Percentiles rank a stretch among this genome's conserved stretches.
Evolutionary conservation across 192 early-diverging fungal genomes (phyloP).

Genomic region (Podila epicladia): DNA sequence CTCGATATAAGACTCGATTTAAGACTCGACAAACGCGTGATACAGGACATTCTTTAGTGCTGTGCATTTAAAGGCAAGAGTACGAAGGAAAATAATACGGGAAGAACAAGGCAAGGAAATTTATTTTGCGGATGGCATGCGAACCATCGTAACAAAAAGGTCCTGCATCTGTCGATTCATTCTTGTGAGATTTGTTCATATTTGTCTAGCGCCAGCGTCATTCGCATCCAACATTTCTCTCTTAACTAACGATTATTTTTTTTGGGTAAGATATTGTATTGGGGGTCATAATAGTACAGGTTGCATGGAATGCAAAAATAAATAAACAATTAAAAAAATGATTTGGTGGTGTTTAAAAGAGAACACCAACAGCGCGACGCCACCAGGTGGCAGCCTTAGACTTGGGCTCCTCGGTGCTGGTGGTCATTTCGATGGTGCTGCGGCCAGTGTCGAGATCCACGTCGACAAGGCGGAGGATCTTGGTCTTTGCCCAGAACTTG

Average conservation of each 20-base stretch:
- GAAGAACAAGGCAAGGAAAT: no score
- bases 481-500: conserved; percentile 71
- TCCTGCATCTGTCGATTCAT: no score
- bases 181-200: no score
- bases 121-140: no score
- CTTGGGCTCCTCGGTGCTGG: background rate
- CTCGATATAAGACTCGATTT: no score
- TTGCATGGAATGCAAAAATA: background rate
- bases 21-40: no score
- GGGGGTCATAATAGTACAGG: background rate
- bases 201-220: no score
- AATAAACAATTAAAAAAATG: background rate
- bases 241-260: background rate
- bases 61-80: no score
- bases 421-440: conserved; percentile 3
- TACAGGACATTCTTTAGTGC: no score
- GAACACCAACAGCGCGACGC: background rate
- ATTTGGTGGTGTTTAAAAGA: background rate
- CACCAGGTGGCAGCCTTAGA: background rate
- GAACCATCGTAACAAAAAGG: no score
- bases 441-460: conserved; percentile 64
- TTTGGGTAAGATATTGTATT: background rate
- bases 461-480: conserved; percentile 69
- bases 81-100: no score
- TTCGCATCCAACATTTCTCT: no score